Evolutionary conservation across 225 moss, liverwort and hornwort genomes (phyloP).

Genomic region (Anthoceros angustus): DNA sequence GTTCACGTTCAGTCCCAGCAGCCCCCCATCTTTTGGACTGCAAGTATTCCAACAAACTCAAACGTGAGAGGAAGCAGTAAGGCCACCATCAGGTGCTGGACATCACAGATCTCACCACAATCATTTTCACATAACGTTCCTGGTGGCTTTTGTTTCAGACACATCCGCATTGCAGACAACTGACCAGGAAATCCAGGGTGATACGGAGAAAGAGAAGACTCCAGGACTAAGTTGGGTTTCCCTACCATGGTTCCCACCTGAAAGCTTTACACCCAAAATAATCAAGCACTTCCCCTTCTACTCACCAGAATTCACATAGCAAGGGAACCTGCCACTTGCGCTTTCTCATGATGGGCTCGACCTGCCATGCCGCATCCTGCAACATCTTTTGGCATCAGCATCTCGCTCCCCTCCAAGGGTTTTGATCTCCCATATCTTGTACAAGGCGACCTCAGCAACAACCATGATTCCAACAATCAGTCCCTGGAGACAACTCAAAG

Average conservation of each 20-base stretch:
- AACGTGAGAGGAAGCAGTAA: neutral
- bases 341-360: slow-evolving; percentile 95
- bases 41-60: slow-evolving; percentile 1
- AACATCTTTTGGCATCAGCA: slow-evolving; percentile 74
- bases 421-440: slow-evolving; percentile 87
- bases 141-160: too few relatives aligned
- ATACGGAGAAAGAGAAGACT: too few relatives aligned
- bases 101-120: neutral
- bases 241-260: neutral
- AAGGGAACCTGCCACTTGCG: slow-evolving; percentile 91
- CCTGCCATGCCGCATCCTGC: slow-evolving; percentile 93
- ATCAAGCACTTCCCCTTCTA: neutral
- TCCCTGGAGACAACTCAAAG: neutral
- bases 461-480: slow-evolving; percentile 59
- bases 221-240: too few relatives aligned
- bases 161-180: too few relatives aligned
- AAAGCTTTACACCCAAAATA: neutral
- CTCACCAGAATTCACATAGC: slow-evolving; percentile 78
- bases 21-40: slow-evolving; percentile 72
- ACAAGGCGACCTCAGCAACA: slow-evolving; percentile 51
- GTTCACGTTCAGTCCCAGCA: slow-evolving; percentile 86
- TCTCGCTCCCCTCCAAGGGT: slow-evolving; percentile 55
- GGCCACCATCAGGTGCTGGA: neutral
- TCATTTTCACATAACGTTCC: too few relatives aligned
- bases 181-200: too few relatives aligned